Base-by-base conservation (phyloP, 2,329 filamentous ascomycete genomes). In the Xylariaceae sp. region DNA sequence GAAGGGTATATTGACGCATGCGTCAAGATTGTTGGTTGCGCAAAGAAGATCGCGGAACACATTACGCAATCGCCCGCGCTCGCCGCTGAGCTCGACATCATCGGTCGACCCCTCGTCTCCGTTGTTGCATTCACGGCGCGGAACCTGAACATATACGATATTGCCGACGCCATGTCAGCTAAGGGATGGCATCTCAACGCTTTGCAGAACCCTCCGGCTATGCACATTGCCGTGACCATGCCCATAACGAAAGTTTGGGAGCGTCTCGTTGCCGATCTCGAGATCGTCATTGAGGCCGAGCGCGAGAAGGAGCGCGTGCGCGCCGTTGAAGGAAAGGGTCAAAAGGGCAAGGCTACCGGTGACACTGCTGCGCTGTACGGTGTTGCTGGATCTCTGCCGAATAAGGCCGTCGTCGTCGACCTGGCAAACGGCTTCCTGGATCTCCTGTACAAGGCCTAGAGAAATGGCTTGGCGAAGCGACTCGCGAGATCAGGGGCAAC, bases 151-250 rank as follows among this genome's bases (percentile, higher is more conserved):
- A 88, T 96, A 64, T 99, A 99, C 77, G 92, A 67, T 71, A 85
- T 99, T 66, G 91, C 93, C 6, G 94, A 99, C 74, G 89, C 79
- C 66, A 93, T 99, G 88, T 84, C 83, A 10, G 78, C 77, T 0
- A 88, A 87, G 70, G 93, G 94, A 2, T 99, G 94, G 94, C 94
- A 99, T 76, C 80, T 99, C 61, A 99, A 97, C 71, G 90, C 92
- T 2, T 81, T 99, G 64, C 94, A 99, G 76, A 88, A 85, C 69
- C 94, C 94, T 2, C 87, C 94, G 0, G 94, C 92, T 17, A 91
- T 99, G 57, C 94, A 99, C 74, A 85, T 97, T 45, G 94, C 94
- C 10, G 92, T 97, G 45, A 99, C 94, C 0, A 74, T 96, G 67
- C 93, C 93, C 13, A 89, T 95, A 52, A 86, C 87, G 18, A 87